Base-by-base conservation (phyloP, 495 filamentous ascomycete species). In the Venustampulla echinocandica region DNA sequence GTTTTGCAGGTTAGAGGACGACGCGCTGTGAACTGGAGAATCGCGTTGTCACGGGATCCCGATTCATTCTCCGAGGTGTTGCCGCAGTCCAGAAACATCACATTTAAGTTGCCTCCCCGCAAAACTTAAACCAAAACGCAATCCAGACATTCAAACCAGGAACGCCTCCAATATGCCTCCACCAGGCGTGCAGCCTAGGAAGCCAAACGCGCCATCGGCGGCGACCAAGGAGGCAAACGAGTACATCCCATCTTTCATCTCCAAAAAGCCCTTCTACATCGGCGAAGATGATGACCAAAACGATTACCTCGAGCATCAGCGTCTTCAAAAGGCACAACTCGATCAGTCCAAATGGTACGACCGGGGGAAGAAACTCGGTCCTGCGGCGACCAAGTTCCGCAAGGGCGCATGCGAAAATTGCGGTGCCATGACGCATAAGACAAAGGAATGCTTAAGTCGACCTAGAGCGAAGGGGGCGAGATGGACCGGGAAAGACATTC, bases 391-490 rank as follows among this genome's bases (percentile, higher is more conserved):
- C 50, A 97, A 95, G 60, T 98, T 86, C 66, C 86, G 93, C 56
- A 96, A 96, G 69, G 92, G 92, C 56, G 87, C 92, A 33, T 98
- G 92, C 66, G 88, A 95, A 65, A 98, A 98, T 69, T 98, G 92
- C 70, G 92, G 92, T 58, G 85, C 89, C 21, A 87, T 94, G 81
- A 88, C 85, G 53, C 92, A 98, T 68, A 93, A 92, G 61, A 84
- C 82, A 20, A 95, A 93, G 59, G 90, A 95, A 55, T 98, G 92
- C 60, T 68, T 97, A 36, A 87, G 80, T 59, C 79, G 90, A 48
- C 93, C 90, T 10, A 77, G 92, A 49, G 93, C 93, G 50, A 76
- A 84, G 22, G 93, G 93, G 40, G 92, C 92, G 2, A 87, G 81
- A 61, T 96, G 84, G 83, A 95, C 88, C 0, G 92, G 92, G 4